These are phyloP conservation scores for Trypanosoma platydactyli DNA, from an alignment of 208 protist genomes.

Conservation along the genomic window DNA sequence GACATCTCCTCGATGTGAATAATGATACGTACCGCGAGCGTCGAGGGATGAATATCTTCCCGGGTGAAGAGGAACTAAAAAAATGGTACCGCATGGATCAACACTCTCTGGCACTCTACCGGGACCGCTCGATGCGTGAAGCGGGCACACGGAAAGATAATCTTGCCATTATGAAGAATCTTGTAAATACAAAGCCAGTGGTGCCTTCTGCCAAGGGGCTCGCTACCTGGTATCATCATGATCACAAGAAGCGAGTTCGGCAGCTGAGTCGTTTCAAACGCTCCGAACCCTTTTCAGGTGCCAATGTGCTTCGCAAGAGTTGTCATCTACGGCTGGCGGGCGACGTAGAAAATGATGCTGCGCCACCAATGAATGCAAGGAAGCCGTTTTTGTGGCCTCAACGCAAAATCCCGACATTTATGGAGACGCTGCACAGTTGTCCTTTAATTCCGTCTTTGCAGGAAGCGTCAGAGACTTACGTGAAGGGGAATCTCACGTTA, in stretches of 20 bases:
- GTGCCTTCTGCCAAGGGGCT: constrained; percentile 41
- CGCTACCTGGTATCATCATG: constrained; percentile 43
- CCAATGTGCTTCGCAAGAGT: constrained; percentile 35
- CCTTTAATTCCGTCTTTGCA: constrained; percentile 38
- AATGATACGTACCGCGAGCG: constrained; percentile 30
- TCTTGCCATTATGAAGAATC: constrained; percentile 34
- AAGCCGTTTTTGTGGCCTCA: constrained; percentile 41
- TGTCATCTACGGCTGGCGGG: constrained; percentile 14
- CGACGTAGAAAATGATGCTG: background rate
- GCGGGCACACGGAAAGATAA: constrained; percentile 33
- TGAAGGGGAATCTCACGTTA: constrained; percentile 3
- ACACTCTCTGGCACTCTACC: constrained; percentile 31
- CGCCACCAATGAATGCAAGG: background rate
- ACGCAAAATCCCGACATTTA: constrained; percentile 29
- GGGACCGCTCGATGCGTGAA: constrained; percentile 25
- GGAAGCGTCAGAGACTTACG: constrained; percentile 31
- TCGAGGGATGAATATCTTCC: constrained; percentile 51
- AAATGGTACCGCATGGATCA: constrained; percentile 38
- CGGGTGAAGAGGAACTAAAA: constrained; percentile 27
- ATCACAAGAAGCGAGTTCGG: constrained; percentile 42
- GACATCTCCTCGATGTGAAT: constrained; percentile 39
- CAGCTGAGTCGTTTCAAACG: constrained; percentile 49
- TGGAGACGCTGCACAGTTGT: constrained; percentile 30
- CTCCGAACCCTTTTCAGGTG: constrained; percentile 52
- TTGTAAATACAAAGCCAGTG: constrained; percentile 31